Conservation (phyloP, 1,139 yeast species). For the Geotrichum carabidarum region DNA sequence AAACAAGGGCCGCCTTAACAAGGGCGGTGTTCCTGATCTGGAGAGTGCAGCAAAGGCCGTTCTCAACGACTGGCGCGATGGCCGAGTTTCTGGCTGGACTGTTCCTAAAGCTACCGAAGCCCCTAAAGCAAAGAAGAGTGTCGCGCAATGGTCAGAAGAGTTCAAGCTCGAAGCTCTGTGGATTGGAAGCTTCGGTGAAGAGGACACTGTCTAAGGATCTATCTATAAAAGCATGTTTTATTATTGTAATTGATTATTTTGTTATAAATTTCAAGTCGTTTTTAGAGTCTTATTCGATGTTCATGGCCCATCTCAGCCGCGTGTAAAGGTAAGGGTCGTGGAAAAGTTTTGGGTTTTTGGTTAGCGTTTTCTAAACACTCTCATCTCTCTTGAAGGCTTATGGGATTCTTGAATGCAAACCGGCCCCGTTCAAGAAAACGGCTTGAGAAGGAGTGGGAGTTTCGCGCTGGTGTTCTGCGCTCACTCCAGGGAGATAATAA, state of each 20-base stretch:
- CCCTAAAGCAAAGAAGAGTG: conserved; percentile 67
- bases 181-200: conserved; percentile 26
- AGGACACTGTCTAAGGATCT: conserved; percentile 13
- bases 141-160: conserved; percentile 84
- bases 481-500: neutral
- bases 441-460: neutral
- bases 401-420: conserved; percentile 10
- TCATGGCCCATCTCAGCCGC: too few species aligned
- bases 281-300: neutral
- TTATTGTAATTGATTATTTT: neutral
- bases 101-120: conserved; percentile 50
- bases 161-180: conserved; percentile 78
- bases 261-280: neutral
- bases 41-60: conserved; percentile 79
- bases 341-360: too few species aligned
- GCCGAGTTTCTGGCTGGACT: conserved; percentile 88
- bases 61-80: conserved; percentile 95
- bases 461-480: neutral
- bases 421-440: neutral
- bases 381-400: neutral
- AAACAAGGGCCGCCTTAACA: conserved; percentile 83
- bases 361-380: too few species aligned
- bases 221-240: conserved; percentile 3
- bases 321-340: too few species aligned
- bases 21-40: conserved; percentile 88